Percentiles rank a stretch among this genome's conserved stretches.
These are phyloP conservation scores for Oenanthe sinensis DNA, from an alignment of 129 eudicot genomes.

Conservation along the genomic window DNA sequence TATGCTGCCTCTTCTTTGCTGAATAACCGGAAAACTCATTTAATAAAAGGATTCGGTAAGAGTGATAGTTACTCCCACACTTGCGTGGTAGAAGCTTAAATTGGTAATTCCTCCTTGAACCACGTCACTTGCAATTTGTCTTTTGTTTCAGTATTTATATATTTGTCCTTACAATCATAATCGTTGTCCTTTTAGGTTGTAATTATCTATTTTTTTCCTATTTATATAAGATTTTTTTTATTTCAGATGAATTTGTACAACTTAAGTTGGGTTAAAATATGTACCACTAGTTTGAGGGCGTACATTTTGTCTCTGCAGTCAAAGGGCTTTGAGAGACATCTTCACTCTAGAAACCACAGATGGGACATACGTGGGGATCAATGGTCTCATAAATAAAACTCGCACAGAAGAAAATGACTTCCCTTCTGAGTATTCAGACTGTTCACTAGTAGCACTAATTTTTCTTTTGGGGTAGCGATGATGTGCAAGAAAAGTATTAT, in stretches of 20 bases:
- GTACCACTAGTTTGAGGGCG: background rate
- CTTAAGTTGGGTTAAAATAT: background rate
- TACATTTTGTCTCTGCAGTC: constrained; percentile 21
- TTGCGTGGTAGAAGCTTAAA: too few relatives aligned
- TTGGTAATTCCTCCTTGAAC: too few relatives aligned
- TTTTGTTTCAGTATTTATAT: background rate
- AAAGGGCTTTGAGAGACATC: constrained; percentile 29
- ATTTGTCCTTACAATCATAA: background rate
- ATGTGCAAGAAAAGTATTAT: background rate
- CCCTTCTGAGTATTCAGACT: constrained; percentile 39
- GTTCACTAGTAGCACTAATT: background rate
- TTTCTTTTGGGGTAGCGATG: background rate
- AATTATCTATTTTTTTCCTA: background rate
- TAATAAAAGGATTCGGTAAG: too few relatives aligned
- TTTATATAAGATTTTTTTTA: background rate
- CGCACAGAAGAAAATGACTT: constrained; percentile 54
- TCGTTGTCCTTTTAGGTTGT: background rate
- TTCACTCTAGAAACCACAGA: constrained; percentile 57
- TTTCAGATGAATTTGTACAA: background rate
- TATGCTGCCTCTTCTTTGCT: too few relatives aligned
- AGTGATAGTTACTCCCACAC: too few relatives aligned
- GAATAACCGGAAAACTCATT: too few relatives aligned
- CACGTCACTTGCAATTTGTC: too few relatives aligned
- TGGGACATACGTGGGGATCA: constrained; percentile 38
- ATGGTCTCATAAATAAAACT: constrained; percentile 45